Percentiles rank a stretch among this genome's conserved stretches.
Evolutionary conservation across 192 early-diverging fungal species (phyloP).

Genomic region (Dimargaris xerosporica): DNA sequence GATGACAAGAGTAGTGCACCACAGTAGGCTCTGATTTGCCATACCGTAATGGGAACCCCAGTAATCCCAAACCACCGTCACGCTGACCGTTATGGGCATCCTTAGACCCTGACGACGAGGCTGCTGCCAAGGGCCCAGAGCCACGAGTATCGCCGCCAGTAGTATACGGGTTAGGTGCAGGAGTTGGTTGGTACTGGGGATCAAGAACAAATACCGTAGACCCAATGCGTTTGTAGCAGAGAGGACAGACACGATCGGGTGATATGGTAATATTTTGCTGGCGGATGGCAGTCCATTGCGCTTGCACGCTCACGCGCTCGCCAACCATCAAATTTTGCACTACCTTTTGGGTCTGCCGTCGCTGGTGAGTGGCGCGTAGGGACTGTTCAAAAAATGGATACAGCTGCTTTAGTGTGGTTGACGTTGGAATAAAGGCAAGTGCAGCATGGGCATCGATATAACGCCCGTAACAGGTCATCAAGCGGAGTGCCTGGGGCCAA

Average conservation of each 20-base stretch:
- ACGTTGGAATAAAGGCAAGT: slow-evolving; percentile 17
- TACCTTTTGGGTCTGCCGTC: slow-evolving; percentile 20
- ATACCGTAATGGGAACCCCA: slow-evolving; percentile 12
- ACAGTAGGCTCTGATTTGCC: slow-evolving; percentile 17
- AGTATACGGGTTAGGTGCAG: background rate
- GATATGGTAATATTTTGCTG: slow-evolving; percentile 20
- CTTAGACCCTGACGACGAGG: too few species aligned
- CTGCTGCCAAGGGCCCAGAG: too few species aligned
- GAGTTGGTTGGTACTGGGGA: background rate
- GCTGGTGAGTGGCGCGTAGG: background rate
- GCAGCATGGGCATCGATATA: slow-evolving; percentile 42
- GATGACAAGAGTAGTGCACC: slow-evolving; percentile 33
- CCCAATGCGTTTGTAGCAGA: slow-evolving; percentile 35
- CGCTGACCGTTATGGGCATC: slow-evolving; percentile 3
- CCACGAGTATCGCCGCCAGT: background rate
- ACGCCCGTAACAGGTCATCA: slow-evolving; percentile 47
- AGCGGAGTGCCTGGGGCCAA: slow-evolving; percentile 39
- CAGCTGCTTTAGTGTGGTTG: slow-evolving; percentile 19
- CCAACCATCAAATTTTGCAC: slow-evolving; percentile 22
- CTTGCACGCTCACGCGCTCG: slow-evolving; percentile 21
- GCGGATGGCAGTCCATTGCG: slow-evolving; percentile 20
- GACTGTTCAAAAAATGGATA: slow-evolving; percentile 44
- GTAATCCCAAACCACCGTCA: slow-evolving; percentile 28
- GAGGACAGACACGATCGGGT: slow-evolving; percentile 26
- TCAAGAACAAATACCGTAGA: slow-evolving; percentile 1